Evolutionary conservation across 371 early-diverging fungal genomes (phyloP).

Genomic region (Pancytospora philotis): DNA sequence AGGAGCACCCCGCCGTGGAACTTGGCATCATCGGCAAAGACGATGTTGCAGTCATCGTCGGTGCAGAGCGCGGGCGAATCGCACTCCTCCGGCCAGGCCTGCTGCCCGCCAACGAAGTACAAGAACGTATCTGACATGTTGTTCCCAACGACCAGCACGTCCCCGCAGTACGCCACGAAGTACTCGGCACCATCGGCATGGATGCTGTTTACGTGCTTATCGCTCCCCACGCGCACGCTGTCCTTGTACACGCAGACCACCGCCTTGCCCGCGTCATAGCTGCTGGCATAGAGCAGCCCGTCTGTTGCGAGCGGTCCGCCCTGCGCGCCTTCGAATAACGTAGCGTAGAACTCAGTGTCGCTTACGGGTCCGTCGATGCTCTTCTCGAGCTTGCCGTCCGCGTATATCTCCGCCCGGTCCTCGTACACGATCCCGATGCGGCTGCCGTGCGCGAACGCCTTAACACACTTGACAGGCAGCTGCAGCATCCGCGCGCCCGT

Average conservation of each 20-base stretch:
- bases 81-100: not conserved
- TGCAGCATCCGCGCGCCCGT: not conserved
- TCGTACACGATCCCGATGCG: slow-evolving; percentile 4
- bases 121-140: not conserved
- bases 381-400: not conserved
- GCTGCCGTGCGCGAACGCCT: not conserved
- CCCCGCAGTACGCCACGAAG: not conserved
- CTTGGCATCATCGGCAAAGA: not conserved
- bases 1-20: not conserved
- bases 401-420: not conserved
- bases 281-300: not conserved
- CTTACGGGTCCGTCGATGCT: not conserved
- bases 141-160: not conserved
- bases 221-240: no score
- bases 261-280: not conserved
- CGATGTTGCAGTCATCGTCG: not conserved
- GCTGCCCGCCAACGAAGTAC: not conserved
- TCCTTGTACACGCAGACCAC: not conserved
- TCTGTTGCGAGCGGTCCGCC: not conserved
- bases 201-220: no score
- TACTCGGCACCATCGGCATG: not conserved
- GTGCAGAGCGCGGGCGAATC: not conserved
- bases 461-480: not conserved
- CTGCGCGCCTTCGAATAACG: not conserved
- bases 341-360: not conserved